Evolutionary conservation across 106 monocot genomes (phyloP).

Genomic region (Dendrobium chrysotoxum): DNA sequence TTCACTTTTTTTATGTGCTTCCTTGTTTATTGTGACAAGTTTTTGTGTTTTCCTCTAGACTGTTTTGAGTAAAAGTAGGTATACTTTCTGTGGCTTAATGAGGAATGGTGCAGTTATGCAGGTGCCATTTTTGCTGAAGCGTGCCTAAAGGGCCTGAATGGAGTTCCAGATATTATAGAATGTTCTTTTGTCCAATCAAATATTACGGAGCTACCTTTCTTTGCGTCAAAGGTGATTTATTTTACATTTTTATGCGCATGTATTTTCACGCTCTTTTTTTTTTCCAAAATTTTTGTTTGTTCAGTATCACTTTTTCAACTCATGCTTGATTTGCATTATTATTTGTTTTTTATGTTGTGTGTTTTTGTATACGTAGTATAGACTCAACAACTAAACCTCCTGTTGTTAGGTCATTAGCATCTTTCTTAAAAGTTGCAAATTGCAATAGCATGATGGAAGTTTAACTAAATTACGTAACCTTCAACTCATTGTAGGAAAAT

Average conservation of each 20-base stretch:
- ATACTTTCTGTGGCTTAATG: background rate
- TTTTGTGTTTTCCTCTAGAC: no score
- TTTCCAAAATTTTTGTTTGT: background rate
- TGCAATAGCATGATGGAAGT: background rate
- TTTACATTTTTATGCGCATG: background rate
- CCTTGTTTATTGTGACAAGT: no score
- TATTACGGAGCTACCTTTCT: conserved; percentile 86
- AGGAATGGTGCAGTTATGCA: conserved; percentile 66
- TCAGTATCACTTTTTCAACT: background rate
- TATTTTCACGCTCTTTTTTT: background rate
- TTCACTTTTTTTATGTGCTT: no score
- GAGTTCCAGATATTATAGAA: conserved; percentile 76
- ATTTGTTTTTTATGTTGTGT: background rate
- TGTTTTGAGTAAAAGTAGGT: background rate
- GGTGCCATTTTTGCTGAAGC: conserved; percentile 97
- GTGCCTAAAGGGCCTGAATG: conserved; percentile 95
- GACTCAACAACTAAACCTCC: background rate
- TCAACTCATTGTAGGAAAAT: background rate
- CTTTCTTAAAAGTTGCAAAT: background rate
- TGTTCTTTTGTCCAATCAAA: conserved; percentile 90
- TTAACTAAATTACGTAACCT: background rate
- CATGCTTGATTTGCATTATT: background rate
- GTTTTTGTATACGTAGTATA: background rate
- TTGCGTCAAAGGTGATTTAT: conserved; percentile 78
- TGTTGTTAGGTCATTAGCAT: background rate